phyloP scores from a whole-genome alignment of 2,329 filamentous ascomycete genomes.

The Colletotrichum sp. region DNA sequence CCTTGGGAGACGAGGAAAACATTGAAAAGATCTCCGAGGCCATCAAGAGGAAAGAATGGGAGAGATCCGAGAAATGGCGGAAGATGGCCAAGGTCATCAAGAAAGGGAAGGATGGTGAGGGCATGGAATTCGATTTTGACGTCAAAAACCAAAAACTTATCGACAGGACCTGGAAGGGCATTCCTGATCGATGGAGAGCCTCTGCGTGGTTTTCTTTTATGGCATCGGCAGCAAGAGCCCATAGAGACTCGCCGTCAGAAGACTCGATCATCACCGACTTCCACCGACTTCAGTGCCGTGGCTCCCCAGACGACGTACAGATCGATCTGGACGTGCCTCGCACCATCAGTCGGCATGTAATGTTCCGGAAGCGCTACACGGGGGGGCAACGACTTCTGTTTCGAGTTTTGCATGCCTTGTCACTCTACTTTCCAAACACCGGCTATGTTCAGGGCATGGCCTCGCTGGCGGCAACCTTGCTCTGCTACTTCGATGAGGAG shows the following conservation, averaged over 20 bases:
- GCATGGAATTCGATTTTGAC: conserved; percentile 80
- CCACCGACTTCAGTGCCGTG: conserved; percentile 72
- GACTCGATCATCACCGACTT: conserved; percentile 76
- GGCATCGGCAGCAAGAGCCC: conserved; percentile 73
- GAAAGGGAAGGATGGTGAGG: conserved; percentile 56
- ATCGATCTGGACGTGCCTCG: conserved; percentile 97
- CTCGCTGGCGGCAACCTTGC: conserved; percentile 85
- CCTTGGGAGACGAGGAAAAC: conserved; percentile 64
- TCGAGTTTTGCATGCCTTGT: conserved; percentile 88
- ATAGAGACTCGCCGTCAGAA: conserved; percentile 68
- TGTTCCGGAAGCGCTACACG: conserved; percentile 92
- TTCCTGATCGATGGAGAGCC: conserved; percentile 92
- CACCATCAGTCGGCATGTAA: conserved; percentile 94
- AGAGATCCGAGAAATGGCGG: conserved; percentile 70
- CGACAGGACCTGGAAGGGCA: conserved; percentile 95
- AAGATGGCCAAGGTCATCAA: conserved; percentile 67
- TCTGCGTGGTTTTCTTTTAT: conserved; percentile 97
- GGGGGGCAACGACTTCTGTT: conserved; percentile 93
- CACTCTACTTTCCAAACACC: conserved; percentile 87
- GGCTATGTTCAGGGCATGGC: conserved; percentile 99
- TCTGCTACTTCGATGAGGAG: conserved; percentile 98
- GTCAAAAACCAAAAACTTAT: conserved; percentile 82
- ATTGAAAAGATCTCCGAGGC: conserved; percentile 57
- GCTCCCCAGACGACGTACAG: conserved; percentile 90
- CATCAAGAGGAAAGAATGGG: conserved; percentile 67